A percentile compares a stretch with the other conserved stretches of the same genome.
These are phyloP conservation scores for Skeletonema potamos DNA, from an alignment of 108 stramenopile species.

Conservation along the genomic window DNA sequence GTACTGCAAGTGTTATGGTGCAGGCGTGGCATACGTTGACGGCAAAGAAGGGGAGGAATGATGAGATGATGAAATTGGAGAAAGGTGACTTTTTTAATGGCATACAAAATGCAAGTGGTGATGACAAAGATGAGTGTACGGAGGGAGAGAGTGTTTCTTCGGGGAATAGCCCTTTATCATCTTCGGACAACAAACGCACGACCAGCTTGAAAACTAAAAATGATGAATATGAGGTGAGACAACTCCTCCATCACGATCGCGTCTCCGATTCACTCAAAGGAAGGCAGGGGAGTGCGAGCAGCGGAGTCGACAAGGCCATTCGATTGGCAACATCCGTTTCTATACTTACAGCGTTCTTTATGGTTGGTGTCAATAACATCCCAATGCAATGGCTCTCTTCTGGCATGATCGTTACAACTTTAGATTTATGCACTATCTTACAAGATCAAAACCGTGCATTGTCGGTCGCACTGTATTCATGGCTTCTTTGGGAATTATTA, in stretches of 20 bases:
- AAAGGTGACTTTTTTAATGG: not conserved
- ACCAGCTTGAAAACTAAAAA: not conserved
- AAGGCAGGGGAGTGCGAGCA: slow-evolving; percentile 30
- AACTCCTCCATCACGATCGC: slow-evolving; percentile 31
- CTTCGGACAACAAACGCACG: not conserved
- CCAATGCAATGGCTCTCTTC: slow-evolving; percentile 31
- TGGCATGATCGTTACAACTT: not conserved
- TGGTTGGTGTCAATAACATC: slow-evolving; percentile 43
- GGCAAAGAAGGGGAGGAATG: not conserved
- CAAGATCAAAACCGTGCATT: not conserved
- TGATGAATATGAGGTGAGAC: slow-evolving; percentile 40
- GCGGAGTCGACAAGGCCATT: slow-evolving; percentile 40
- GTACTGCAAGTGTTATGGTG: slow-evolving; percentile 52
- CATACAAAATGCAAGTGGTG: not conserved
- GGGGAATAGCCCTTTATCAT: not conserved
- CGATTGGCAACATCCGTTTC: slow-evolving; percentile 39
- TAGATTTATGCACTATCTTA: not conserved
- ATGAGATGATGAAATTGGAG: not conserved
- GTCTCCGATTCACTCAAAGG: slow-evolving; percentile 23
- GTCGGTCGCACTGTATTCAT: slow-evolving; percentile 7
- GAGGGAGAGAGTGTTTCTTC: slow-evolving; percentile 11
- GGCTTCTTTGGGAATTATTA: slow-evolving; percentile 40
- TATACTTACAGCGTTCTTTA: slow-evolving; percentile 36
- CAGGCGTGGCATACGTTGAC: slow-evolving; percentile 39
- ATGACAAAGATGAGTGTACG: not conserved